Evolutionary conservation across 116 monocot species (phyloP), one percentile per base, ranked within the genome.

Genomic region (Posidonia oceanica): DNA sequence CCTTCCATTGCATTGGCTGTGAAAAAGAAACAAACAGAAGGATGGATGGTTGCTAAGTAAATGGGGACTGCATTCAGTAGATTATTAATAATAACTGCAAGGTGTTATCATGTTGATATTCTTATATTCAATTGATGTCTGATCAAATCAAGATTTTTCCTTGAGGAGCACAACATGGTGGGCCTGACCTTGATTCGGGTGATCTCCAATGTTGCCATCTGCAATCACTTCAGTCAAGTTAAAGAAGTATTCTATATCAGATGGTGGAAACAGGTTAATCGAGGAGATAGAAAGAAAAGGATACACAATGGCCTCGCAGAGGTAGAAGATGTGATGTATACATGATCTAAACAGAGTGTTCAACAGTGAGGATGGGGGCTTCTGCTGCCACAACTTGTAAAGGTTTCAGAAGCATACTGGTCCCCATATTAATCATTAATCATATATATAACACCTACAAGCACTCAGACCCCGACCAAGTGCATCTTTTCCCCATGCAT

Each of bases 131-230:
- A 42, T 56, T 68, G 17, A 58, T 39, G 77, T 77, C 77, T 57
- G 55, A 76, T 71, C 72, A 67, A 16, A 58, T 16, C 15, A 60
- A 63, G 63, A 62, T 67, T 63, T 66, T 80, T 71, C 63, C 54
- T 75, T 66, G 37, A 64, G 16, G 68, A 80, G 55, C 53, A 59
- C 61, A 78, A 68, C 67, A 64, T 52, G 78, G 78, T 74, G 78
- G 78, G 73, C 68, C 74, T 55, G 18, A 23, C 16, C 52, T 61
- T 40, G 73, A 69, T 74, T 69, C 42, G 60, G 67, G 68, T 13
- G 74, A 78, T 78, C 78, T 74, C 17, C 38, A 56, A 66, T 48
- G 75, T 75, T 67, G 59, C 58, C 67, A 57, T 67, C 67, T 51
- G 17, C 18, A 64, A 21, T 68, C 58, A 68, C 64, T 48, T 68